Evolutionary conservation across 129 eudicot species (phyloP), one percentile per base, ranked within the genome.

Genomic region (Tagetes patula): DNA sequence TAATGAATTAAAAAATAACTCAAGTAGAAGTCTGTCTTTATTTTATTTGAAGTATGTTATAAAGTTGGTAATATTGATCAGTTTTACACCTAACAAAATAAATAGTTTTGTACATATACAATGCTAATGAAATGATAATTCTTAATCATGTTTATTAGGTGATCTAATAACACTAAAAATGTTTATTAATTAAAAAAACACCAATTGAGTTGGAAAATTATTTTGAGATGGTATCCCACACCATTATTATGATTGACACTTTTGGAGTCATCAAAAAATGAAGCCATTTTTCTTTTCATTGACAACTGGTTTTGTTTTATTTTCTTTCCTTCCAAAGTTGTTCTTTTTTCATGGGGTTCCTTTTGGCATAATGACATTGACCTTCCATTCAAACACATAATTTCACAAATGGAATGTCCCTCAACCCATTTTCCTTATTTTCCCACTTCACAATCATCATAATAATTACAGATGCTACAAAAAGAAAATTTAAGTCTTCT

Each of bases 371-470:
- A 65, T 75, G 79, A 53, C 72, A 38, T 39, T 56, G 71, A 37
- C 56, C 42, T 55, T 55, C 32, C 67, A 30, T 71, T 55, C 13
- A 71, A 71, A 30, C 31, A 41, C 41, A 48, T 20, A 38, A 47
- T 74, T 63, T 63, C 71, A 42, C 73, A 41, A 75, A 65, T 41
- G 53, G 79, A 75, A 75, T 75, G 73, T 67, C 36, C 62, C 62
- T 65, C 41, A 59, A 10, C 13, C 65, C 33, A 61, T 61, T 37
- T 61, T 38, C 30, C 37, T 12, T 61, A 4, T 45, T 61, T 60
- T 9, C 20, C 27, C 34, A 27, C 40, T 60, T 60, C 41, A 12
- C 65, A 20, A 20, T 27, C 45, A 4, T 3, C 67, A 36, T 61
- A 36, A 61, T 60, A 36, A 61, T 61, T 61, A 61, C 3, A 59